Conservation (phyloP, 2,329 filamentous ascomycete genomes). For the Trichophyton equinum region DNA sequence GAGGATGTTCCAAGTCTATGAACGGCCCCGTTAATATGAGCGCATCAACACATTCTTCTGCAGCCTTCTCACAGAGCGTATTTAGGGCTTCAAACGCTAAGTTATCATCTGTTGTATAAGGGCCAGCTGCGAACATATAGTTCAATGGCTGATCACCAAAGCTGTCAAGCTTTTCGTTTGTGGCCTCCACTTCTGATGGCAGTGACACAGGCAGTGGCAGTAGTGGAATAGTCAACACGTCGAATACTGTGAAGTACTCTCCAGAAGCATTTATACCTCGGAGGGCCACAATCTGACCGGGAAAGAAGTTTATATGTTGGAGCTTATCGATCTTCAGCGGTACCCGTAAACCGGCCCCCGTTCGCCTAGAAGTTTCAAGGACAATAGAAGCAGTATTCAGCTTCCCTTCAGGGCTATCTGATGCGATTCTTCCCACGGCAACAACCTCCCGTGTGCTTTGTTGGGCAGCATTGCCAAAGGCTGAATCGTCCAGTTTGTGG, state of each 20-base stretch:
- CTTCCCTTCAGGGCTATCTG: conserved; percentile 72
- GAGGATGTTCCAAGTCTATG: conserved; percentile 78
- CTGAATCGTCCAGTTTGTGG: conserved; percentile 62
- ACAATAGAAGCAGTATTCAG: conserved; percentile 76
- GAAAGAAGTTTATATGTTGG: conserved; percentile 70
- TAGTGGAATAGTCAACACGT: conserved; percentile 62
- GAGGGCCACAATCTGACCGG: conserved; percentile 83
- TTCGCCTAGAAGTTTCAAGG: conserved; percentile 73
- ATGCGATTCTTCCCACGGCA: conserved; percentile 82
- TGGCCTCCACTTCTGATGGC: conserved; percentile 50
- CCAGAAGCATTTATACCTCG: conserved; percentile 79
- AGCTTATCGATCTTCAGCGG: conserved; percentile 64
- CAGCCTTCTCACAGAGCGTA: conserved; percentile 65
- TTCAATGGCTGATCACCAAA: conserved; percentile 57
- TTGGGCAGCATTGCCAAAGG: conserved; percentile 74
- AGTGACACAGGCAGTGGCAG: conserved; percentile 62
- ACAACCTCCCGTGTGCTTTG: conserved; percentile 79
- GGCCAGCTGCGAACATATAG: conserved; percentile 67
- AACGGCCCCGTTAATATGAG: conserved; percentile 78
- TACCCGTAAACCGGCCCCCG: conserved; percentile 69
- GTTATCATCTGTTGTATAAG: conserved; percentile 86
- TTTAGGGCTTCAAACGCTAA: conserved; percentile 80
- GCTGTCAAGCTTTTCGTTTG: conserved; percentile 57
- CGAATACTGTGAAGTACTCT: conserved; percentile 64
- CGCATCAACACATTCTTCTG: conserved; percentile 60